These are phyloP conservation scores for Globisporangium carolinianum DNA, from an alignment of 352 stramenopile genomes.

Conservation along the genomic window DNA sequence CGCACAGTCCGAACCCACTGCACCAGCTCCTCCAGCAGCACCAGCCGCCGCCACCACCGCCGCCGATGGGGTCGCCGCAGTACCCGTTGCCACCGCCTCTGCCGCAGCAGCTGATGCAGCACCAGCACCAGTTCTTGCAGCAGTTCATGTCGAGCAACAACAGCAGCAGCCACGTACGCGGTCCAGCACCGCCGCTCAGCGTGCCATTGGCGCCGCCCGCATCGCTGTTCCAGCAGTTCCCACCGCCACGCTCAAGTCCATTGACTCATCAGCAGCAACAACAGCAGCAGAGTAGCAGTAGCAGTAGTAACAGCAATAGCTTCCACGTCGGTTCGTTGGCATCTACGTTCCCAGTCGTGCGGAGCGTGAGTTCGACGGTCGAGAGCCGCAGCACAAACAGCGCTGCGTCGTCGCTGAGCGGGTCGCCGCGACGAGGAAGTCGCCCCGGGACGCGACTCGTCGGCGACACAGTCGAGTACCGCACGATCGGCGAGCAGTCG, in stretches of 20 bases:
- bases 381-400: slow-evolving; percentile 30
- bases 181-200: slow-evolving; percentile 21
- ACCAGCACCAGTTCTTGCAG: slow-evolving; percentile 47
- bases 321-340: slow-evolving; percentile 5
- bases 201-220: slow-evolving; percentile 17
- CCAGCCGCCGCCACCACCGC: slow-evolving; percentile 21
- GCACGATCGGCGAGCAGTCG: slow-evolving; percentile 24
- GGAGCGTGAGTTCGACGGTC: slow-evolving; percentile 30
- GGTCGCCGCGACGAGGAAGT: slow-evolving; percentile 28
- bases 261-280: not conserved
- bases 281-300: slow-evolving; percentile 2
- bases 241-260: slow-evolving; percentile 11
- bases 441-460: slow-evolving; percentile 41
- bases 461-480: slow-evolving; percentile 53
- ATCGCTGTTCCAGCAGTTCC: slow-evolving; percentile 28
- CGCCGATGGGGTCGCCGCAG: slow-evolving; percentile 15
- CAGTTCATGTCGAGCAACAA: slow-evolving; percentile 41
- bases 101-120: slow-evolving; percentile 23
- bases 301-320: not conserved
- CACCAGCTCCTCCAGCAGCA: slow-evolving; percentile 61
- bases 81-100: slow-evolving; percentile 17
- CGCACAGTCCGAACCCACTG: slow-evolving; percentile 55
- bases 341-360: slow-evolving; percentile 17
- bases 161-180: slow-evolving; percentile 25
- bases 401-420: slow-evolving; percentile 28